Evolutionary conservation across 2,329 filamentous ascomycete species (phyloP).

Genomic region (Aspergillus sojae): DNA sequence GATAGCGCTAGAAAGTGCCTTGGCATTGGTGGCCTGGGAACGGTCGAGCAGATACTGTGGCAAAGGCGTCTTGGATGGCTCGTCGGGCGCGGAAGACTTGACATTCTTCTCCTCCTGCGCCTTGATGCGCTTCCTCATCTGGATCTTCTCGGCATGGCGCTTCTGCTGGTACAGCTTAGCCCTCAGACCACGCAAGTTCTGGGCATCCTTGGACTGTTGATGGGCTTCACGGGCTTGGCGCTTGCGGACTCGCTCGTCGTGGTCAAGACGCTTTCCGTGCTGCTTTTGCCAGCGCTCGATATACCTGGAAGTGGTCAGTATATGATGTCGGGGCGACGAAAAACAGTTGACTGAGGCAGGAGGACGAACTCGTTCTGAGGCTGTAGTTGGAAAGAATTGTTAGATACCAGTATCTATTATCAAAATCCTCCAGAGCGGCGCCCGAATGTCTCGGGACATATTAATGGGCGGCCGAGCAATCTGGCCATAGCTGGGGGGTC

Average conservation of each 20-base stretch:
- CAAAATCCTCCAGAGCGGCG: not conserved
- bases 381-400: constrained; percentile 16
- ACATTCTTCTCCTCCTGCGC: constrained; percentile 95
- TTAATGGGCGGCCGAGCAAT: too few relatives aligned
- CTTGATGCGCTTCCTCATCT: constrained; percentile 93
- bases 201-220: constrained; percentile 83
- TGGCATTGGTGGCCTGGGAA: constrained; percentile 66
- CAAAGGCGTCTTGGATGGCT: constrained; percentile 75
- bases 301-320: constrained; percentile 45
- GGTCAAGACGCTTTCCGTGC: constrained; percentile 66
- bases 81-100: constrained; percentile 77
- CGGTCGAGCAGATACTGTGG: constrained; percentile 94
- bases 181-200: constrained; percentile 86
- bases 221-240: constrained; percentile 84
- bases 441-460: not conserved
- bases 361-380: constrained; percentile 50
- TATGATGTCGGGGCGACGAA: not conserved
- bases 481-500: not conserved
- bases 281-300: constrained; percentile 78
- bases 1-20: constrained; percentile 80
- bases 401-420: constrained; percentile 7
- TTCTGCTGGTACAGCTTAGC: constrained; percentile 94
- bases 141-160: constrained; percentile 95
- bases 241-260: constrained; percentile 90
- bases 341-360: constrained; percentile 14